Conservation (phyloP, 129 eudicot species). For the Centella asiatica region DNA sequence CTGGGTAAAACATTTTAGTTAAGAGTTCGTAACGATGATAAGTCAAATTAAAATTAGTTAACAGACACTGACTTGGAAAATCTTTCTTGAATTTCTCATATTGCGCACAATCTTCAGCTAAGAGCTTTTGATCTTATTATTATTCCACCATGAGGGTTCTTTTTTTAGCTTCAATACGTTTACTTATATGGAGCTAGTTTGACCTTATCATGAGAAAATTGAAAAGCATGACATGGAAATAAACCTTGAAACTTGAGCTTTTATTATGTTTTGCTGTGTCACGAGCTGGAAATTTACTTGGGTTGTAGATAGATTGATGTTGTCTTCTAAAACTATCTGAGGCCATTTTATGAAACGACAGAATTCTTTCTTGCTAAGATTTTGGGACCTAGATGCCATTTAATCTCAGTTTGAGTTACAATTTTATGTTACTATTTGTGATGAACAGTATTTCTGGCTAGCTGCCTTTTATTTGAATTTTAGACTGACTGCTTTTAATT, state of each 20-base stretch:
- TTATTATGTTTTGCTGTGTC: not conserved
- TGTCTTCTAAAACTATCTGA: not conserved
- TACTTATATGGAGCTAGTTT: not conserved
- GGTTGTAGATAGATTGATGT: not conserved
- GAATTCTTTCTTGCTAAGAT: not conserved
- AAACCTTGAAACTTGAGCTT: not conserved
- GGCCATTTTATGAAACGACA: not conserved
- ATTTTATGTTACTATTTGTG: not conserved
- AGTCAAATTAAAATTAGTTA: too few relatives aligned
- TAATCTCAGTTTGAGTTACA: not conserved
- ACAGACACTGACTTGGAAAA: too few relatives aligned
- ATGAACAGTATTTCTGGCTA: not conserved
- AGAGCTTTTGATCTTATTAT: not conserved
- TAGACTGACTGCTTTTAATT: conserved; percentile 33
- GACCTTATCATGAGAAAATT: too few relatives aligned
- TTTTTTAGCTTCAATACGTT: too few relatives aligned
- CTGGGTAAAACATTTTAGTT: too few relatives aligned
- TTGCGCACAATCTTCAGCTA: not conserved
- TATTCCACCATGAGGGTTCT: not conserved
- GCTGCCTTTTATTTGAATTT: conserved; percentile 16
- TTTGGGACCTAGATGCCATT: not conserved
- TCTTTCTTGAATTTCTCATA: too few relatives aligned
- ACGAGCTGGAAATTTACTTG: not conserved
- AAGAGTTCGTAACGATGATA: too few relatives aligned
- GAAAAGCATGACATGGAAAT: too few relatives aligned